A percentile compares a stretch with the other conserved stretches of the same genome.
Conservation (phyloP, 1,139 yeast genomes). For the Scheffersomyces insectosa region DNA sequence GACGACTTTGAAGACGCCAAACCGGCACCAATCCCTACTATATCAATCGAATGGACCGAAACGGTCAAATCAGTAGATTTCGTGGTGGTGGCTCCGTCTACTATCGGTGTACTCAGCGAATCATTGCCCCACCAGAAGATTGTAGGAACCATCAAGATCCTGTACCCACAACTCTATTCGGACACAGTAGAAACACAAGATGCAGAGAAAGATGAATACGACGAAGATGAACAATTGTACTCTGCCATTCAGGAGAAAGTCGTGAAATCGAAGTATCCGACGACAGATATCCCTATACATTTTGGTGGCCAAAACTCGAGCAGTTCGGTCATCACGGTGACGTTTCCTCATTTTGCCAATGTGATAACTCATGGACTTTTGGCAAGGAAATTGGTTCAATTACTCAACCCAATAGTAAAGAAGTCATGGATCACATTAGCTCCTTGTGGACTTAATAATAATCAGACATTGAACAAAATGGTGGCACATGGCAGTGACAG, state of each 20-base stretch:
- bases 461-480: slow-evolving; percentile 29
- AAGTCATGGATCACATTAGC: slow-evolving; percentile 33
- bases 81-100: slow-evolving; percentile 29
- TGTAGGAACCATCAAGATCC: slow-evolving; percentile 24
- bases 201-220: slow-evolving; percentile 38
- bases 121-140: slow-evolving; percentile 14
- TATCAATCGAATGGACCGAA: slow-evolving; percentile 6
- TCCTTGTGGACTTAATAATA: slow-evolving; percentile 36
- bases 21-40: slow-evolving; percentile 16
- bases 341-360: slow-evolving; percentile 36
- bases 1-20: slow-evolving; percentile 28
- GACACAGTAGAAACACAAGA: slow-evolving; percentile 7
- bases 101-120: slow-evolving; percentile 26
- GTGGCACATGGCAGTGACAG: slow-evolving; percentile 19
- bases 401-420: slow-evolving; percentile 9
- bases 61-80: slow-evolving; percentile 10
- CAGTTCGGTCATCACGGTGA: slow-evolving; percentile 14
- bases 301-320: slow-evolving; percentile 5
- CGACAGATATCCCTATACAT: slow-evolving; percentile 25
- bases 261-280: slow-evolving; percentile 23
- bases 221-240: slow-evolving; percentile 59
- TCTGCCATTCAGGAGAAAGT: slow-evolving; percentile 27
- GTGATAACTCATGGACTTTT: slow-evolving; percentile 32
- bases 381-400: slow-evolving; percentile 21
- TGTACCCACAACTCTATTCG: slow-evolving; percentile 20